Conservation (phyloP, 2,329 filamentous ascomycete genomes). For the Colletotrichum zoysiae region DNA sequence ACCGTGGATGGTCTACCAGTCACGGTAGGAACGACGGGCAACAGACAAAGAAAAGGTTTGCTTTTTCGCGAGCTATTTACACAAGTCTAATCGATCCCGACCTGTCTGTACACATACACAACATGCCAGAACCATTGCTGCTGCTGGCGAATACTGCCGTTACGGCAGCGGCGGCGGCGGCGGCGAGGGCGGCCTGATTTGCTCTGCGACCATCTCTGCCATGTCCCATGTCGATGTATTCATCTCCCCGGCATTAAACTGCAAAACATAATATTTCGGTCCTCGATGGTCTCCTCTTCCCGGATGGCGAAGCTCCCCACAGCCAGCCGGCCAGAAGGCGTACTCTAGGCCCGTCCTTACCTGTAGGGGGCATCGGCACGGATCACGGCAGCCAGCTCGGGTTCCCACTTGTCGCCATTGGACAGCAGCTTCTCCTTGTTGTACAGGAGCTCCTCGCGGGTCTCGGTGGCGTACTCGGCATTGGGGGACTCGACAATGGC, state of each 20-base stretch:
- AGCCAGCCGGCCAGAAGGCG: no score
- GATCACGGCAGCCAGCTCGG: slow-evolving; percentile 91
- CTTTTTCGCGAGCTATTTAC: slow-evolving; percentile 42
- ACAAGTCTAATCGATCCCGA: slow-evolving; percentile 37
- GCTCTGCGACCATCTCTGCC: slow-evolving; percentile 13
- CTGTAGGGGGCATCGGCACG: slow-evolving; percentile 94
- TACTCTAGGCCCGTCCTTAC: slow-evolving; percentile 58
- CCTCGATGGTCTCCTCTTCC: neutral
- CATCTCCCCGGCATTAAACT: slow-evolving; percentile 24
- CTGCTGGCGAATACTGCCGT: neutral
- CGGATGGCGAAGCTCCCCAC: neutral
- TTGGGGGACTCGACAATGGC: slow-evolving; percentile 80
- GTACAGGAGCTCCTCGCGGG: slow-evolving; percentile 93
- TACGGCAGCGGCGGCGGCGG: neutral
- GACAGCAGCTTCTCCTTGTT: slow-evolving; percentile 95
- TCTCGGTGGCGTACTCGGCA: slow-evolving; percentile 73
- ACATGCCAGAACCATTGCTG: slow-evolving; percentile 28
- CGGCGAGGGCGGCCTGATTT: slow-evolving; percentile 4
- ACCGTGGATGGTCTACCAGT: neutral
- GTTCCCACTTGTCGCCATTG: slow-evolving; percentile 98
- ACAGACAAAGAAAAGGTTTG: slow-evolving; percentile 39
- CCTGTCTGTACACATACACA: slow-evolving; percentile 40
- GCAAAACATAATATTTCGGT: slow-evolving; percentile 18
- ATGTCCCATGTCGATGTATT: slow-evolving; percentile 1
- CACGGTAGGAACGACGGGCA: neutral